Evolutionary conservation across 2,329 filamentous ascomycete species (phyloP).

Genomic region (Coniochaeta pulveracea): DNA sequence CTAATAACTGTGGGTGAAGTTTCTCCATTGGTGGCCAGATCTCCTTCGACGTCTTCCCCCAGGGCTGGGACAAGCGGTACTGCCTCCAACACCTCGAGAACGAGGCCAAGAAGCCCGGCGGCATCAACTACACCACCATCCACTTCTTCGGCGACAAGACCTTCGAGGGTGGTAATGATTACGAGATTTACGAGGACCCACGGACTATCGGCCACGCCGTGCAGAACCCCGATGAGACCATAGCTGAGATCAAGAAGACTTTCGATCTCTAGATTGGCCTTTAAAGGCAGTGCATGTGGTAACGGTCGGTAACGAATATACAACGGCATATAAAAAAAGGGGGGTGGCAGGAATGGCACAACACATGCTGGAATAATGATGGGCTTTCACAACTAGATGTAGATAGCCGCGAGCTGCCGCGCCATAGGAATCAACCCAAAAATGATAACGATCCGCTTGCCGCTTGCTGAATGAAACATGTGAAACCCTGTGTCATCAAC

Average conservation of each 20-base stretch:
- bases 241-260: slow-evolving; percentile 66
- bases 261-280: slow-evolving; percentile 63
- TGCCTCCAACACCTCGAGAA: slow-evolving; percentile 79
- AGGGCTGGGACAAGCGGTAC: slow-evolving; percentile 98
- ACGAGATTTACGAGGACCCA: slow-evolving; percentile 77
- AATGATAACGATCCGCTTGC: too few species aligned
- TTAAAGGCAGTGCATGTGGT: too few species aligned
- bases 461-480: too few species aligned
- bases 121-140: slow-evolving; percentile 71
- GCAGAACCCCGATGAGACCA: slow-evolving; percentile 70
- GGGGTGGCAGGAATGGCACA: too few species aligned
- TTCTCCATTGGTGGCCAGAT: slow-evolving; percentile 96
- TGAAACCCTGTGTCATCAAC: too few species aligned
- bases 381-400: too few species aligned
- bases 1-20: slow-evolving; percentile 28
- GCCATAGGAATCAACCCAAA: too few species aligned
- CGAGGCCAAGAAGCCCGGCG: slow-evolving; percentile 59
- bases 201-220: slow-evolving; percentile 82
- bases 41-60: slow-evolving; percentile 95
- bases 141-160: slow-evolving; percentile 99
- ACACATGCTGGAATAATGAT: too few species aligned
- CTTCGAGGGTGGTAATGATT: slow-evolving; percentile 83
- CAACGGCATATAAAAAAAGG: too few species aligned
- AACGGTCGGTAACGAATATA: too few species aligned
- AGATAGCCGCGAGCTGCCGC: too few species aligned